phyloP scores from a whole-genome alignment of 257 asterid species.

The Solanum chaucha region DNA sequence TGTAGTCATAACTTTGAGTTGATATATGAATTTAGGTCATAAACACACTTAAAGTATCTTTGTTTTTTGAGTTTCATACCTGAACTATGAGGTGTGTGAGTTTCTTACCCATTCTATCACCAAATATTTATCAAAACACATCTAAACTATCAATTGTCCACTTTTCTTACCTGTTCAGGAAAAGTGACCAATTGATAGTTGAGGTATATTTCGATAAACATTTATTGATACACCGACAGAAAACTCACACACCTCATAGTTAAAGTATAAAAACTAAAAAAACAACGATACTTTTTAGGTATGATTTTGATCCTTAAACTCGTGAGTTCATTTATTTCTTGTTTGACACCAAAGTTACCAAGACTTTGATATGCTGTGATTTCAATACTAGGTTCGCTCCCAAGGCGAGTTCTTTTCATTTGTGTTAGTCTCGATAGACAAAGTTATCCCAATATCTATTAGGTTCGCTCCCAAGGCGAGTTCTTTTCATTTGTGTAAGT shows the following conservation, averaged over 20 bases:
- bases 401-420: background rate
- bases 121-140: background rate
- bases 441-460: background rate
- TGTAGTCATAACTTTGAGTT: background rate
- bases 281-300: background rate
- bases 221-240: background rate
- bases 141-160: background rate
- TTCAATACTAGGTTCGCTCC: background rate
- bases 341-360: background rate
- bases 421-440: background rate
- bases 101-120: accelerated
- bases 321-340: background rate
- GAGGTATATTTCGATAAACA: background rate
- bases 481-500: background rate
- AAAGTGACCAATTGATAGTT: background rate
- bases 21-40: background rate
- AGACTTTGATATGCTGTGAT: background rate
- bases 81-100: background rate
- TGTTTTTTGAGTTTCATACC: background rate
- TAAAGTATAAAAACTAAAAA: background rate
- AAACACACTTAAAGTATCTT: background rate
- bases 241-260: background rate
- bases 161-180: accelerated
- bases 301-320: background rate
- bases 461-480: background rate